Percentiles rank a stretch among this genome's conserved stretches.
Evolutionary conservation across 148 eudicot species (phyloP).

Genomic region (Nepenthes mirabilis): DNA sequence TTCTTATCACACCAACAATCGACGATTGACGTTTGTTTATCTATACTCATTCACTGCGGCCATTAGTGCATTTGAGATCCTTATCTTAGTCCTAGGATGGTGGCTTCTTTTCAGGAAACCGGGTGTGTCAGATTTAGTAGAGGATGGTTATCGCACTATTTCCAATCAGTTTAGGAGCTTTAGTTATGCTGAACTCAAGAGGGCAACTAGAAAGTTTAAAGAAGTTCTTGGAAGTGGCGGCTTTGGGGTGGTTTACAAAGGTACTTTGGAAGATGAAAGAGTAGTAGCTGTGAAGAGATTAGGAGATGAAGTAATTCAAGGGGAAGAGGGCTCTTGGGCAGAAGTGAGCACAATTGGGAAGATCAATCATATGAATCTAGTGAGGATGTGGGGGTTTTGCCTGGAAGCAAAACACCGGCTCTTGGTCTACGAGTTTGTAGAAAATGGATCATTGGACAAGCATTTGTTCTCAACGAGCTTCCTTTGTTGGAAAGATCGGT

Average conservation of each 20-base stretch:
- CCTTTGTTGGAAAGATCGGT: constrained; percentile 39
- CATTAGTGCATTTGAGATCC: constrained; percentile 28
- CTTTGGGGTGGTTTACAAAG: constrained; percentile 59
- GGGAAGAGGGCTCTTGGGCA: constrained; percentile 56
- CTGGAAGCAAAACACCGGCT: constrained; percentile 34
- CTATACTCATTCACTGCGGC: constrained; percentile 31
- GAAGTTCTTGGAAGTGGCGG: constrained; percentile 58
- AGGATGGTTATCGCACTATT: constrained; percentile 20
- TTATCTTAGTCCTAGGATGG: constrained; percentile 25
- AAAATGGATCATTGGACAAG: constrained; percentile 40
- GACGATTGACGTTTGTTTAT: constrained; percentile 35
- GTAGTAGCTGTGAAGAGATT: constrained; percentile 54
- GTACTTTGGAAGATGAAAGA: constrained; percentile 41
- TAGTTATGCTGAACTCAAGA: constrained; percentile 36
- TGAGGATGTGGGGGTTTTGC: constrained; percentile 60
- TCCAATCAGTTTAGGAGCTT: constrained; percentile 6
- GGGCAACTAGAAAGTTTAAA: constrained; percentile 49
- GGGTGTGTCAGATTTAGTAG: constrained; percentile 27
- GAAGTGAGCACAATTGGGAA: constrained; percentile 70
- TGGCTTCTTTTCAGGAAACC: constrained; percentile 29
- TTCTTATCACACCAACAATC: constrained; percentile 9
- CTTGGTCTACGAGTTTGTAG: constrained; percentile 55
- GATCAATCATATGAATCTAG: constrained; percentile 58
- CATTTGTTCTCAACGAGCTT: constrained; percentile 25
- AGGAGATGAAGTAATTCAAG: constrained; percentile 38